Evolutionary conservation across 306 rosid species (phyloP).

Genomic region (Inga leiocalycina): DNA sequence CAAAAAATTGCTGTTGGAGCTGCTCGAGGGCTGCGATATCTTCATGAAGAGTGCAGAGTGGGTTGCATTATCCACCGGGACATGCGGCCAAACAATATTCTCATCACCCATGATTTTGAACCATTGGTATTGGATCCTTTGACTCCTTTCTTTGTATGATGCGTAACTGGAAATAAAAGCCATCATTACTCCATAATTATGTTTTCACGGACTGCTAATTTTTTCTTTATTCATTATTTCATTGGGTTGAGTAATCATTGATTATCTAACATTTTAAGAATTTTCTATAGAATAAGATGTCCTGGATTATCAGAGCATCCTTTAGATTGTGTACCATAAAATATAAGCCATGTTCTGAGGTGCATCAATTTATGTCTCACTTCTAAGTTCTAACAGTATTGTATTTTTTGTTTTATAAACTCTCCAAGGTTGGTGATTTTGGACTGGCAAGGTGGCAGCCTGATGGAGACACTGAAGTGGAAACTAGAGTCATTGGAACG

Average conservation of each 20-base stretch:
- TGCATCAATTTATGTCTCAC: conserved; percentile 8
- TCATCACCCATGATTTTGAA: conserved; percentile 97
- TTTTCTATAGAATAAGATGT: background rate
- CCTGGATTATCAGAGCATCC: background rate
- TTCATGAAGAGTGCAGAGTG: conserved; percentile 98
- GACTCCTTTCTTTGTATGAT: background rate
- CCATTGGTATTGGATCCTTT: conserved; percentile 64
- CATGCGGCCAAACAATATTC: conserved; percentile 99
- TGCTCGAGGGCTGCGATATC: conserved; percentile 96
- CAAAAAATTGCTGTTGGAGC: conserved; percentile 96
- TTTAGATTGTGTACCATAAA: background rate
- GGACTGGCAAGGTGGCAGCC: conserved; percentile 99
- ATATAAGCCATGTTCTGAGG: background rate
- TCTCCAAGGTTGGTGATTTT: conserved; percentile 91
- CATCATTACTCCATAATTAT: background rate
- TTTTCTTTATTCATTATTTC: background rate
- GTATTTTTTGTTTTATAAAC: conserved; percentile 8
- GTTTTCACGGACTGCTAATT: background rate
- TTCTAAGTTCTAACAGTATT: background rate
- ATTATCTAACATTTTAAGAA: background rate
- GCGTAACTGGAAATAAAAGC: background rate
- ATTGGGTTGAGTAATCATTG: background rate
- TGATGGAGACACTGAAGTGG: conserved; percentile 90
- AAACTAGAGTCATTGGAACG: conserved; percentile 96
- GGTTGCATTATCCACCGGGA: conserved; percentile 99